Percentiles rank a stretch among this genome's conserved stretches.
These are phyloP conservation scores for Auxenochlorella protothecoides DNA, from an alignment of 139 green algal genomes.

Conservation along the genomic window DNA sequence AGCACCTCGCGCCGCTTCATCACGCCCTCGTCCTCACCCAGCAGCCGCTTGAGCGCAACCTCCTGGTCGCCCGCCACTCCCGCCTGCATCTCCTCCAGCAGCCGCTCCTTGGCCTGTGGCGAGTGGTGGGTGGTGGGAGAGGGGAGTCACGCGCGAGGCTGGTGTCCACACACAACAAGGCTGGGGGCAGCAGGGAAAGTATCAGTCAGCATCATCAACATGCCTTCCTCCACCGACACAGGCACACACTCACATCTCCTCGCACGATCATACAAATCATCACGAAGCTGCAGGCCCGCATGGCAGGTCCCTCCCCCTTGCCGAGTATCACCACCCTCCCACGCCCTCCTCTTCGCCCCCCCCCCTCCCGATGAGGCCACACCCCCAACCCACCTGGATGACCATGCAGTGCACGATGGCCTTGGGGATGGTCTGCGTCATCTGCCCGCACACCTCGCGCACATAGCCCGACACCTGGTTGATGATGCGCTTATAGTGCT, in stretches of 20 bases:
- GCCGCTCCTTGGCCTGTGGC: constrained; percentile 58
- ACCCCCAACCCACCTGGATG: constrained; percentile 6
- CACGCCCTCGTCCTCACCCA: constrained; percentile 75
- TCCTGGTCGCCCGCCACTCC: constrained; percentile 69
- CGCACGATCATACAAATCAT: too few relatives aligned
- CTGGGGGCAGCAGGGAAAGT: too few relatives aligned
- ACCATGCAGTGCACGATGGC: constrained; percentile 84
- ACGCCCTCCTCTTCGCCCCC: not conserved
- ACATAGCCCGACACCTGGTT: constrained; percentile 83
- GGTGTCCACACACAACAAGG: too few relatives aligned
- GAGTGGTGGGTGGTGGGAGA: not conserved
- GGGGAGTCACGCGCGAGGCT: not conserved
- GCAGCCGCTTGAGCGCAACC: constrained; percentile 55
- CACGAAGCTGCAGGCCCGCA: too few relatives aligned
- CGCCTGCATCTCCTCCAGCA: constrained; percentile 63
- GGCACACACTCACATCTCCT: too few relatives aligned
- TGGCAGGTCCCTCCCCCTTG: too few relatives aligned
- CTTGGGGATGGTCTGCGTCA: constrained; percentile 85
- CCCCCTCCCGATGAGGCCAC: not conserved
- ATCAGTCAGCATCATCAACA: too few relatives aligned
- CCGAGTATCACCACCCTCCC: too few relatives aligned
- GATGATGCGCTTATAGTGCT: constrained; percentile 63
- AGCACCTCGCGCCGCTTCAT: constrained; percentile 46
- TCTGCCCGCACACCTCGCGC: constrained; percentile 73
- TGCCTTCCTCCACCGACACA: too few relatives aligned